phyloP scores from a whole-genome alignment of 2,329 filamentous ascomycete genomes.

The Plenodomus tracheiphilus region DNA sequence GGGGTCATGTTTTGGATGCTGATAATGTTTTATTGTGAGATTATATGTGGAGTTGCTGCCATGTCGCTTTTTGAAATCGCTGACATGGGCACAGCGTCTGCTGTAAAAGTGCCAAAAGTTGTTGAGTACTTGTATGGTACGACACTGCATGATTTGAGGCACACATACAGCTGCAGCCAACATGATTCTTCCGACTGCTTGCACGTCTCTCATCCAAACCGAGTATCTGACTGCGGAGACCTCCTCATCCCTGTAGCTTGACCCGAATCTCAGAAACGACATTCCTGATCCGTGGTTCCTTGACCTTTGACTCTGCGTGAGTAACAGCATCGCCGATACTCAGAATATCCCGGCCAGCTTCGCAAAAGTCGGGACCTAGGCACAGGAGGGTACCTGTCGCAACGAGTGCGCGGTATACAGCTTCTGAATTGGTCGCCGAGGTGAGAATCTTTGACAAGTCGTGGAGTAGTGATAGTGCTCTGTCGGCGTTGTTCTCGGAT shows the following conservation, averaged over 20 bases:
- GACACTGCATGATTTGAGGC: too few species aligned
- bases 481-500: conserved; percentile 53
- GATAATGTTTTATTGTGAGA: not conserved
- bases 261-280: conserved; percentile 63
- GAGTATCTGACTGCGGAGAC: too few species aligned
- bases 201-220: too few species aligned
- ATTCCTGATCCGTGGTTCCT: conserved; percentile 63
- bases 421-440: conserved; percentile 75
- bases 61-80: not conserved
- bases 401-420: conserved; percentile 79
- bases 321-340: conserved; percentile 54
- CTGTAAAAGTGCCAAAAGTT: not conserved
- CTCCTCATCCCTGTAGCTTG: conserved; percentile 41
- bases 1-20: too few species aligned
- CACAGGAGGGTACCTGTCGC: conserved; percentile 77
- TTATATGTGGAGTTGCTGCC: too few species aligned
- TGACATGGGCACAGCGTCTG: not conserved
- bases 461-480: conserved; percentile 60
- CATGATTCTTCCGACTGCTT: too few species aligned
- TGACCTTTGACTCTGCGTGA: conserved; percentile 56
- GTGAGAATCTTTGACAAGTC: conserved; percentile 66
- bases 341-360: conserved; percentile 61
- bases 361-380: conserved; percentile 62
- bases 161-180: too few species aligned
- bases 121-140: too few species aligned